Conservation (phyloP, 2,329 filamentous ascomycete genomes). For the Ophiosphaerella herpotricha region DNA sequence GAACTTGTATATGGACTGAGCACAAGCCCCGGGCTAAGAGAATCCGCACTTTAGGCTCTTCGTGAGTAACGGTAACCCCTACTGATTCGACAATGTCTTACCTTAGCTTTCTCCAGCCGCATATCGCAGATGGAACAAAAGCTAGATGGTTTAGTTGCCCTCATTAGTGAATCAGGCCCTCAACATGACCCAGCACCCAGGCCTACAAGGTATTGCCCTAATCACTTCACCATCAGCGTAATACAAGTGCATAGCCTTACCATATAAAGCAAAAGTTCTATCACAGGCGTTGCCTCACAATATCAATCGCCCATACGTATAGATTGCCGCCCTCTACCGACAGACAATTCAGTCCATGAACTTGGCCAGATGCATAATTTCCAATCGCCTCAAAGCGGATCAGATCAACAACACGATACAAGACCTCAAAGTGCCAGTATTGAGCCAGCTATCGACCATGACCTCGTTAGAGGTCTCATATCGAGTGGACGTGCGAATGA, state of each 20-base stretch:
- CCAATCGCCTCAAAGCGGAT: not conserved
- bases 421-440: not conserved
- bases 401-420: not conserved
- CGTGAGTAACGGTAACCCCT: not conserved
- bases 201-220: too few relatives aligned
- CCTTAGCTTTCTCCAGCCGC: not conserved
- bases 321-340: not conserved
- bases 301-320: not conserved
- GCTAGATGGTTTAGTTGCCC: not conserved
- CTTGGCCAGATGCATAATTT: not conserved
- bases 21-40: not conserved
- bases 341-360: not conserved
- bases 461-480: conserved; percentile 14
- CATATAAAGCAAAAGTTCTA: too few relatives aligned
- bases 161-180: not conserved
- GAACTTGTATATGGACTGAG: not conserved
- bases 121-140: not conserved
- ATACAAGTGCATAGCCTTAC: too few relatives aligned
- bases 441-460: conserved; percentile 16
- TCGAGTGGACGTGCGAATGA: conserved; percentile 19
- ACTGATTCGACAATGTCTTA: not conserved
- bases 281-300: not conserved
- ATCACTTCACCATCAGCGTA: too few relatives aligned
- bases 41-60: not conserved
- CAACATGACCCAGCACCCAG: too few relatives aligned